These are phyloP conservation scores for Fusarium denticulatum DNA, from an alignment of 2,329 filamentous ascomycete species.

Conservation along the genomic window DNA sequence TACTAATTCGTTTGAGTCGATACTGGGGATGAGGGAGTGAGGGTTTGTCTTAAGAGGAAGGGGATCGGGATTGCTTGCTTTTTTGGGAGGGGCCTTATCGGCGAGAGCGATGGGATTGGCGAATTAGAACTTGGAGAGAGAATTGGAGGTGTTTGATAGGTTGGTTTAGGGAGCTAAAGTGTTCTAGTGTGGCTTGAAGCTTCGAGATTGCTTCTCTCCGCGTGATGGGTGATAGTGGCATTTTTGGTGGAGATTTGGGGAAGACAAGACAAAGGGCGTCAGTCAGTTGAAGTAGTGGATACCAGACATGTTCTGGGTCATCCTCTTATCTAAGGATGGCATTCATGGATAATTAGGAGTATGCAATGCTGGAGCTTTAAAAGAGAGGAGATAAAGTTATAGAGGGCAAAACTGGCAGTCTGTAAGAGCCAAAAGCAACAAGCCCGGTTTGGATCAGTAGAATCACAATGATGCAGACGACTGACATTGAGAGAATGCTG, in stretches of 20 bases:
- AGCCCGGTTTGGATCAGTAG: neutral
- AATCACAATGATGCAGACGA: neutral
- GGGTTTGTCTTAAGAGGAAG: constrained; percentile 18
- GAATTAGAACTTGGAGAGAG: neutral
- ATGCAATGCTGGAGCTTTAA: neutral
- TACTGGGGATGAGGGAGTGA: neutral
- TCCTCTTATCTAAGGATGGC: neutral
- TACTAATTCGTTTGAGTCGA: neutral
- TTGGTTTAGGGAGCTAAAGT: neutral
- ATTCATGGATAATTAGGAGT: no score
- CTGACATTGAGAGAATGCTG: accelerated
- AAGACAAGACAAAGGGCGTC: constrained; percentile 19
- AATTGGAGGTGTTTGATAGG: neutral
- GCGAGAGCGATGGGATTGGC: neutral
- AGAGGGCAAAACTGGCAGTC: neutral
- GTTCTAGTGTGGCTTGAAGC: constrained; percentile 2
- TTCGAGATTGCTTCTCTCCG: constrained; percentile 12
- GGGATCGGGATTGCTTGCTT: constrained; percentile 27
- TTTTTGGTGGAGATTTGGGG: neutral
- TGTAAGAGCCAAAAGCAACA: neutral
- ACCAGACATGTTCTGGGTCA: neutral
- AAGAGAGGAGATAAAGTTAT: neutral
- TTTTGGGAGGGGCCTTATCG: constrained; percentile 14
- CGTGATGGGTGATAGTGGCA: neutral
- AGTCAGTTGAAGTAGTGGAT: neutral